These are phyloP conservation scores for Pyrus betulifolia DNA, from an alignment of 306 rosid species.

Conservation along the genomic window DNA sequence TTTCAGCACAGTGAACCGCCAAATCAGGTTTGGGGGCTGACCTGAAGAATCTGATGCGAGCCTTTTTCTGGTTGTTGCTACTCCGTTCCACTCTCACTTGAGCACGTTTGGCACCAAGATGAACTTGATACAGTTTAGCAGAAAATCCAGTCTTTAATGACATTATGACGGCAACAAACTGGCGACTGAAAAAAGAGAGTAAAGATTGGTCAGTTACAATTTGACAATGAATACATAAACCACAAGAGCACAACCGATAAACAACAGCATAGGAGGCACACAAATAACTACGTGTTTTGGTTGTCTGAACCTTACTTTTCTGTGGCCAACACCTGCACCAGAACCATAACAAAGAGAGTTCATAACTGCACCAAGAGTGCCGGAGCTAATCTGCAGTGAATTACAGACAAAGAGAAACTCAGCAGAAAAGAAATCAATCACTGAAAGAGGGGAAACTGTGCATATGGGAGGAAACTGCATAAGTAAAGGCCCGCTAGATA, in stretches of 20 bases:
- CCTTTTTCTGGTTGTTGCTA: not conserved
- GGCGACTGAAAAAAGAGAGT: not conserved
- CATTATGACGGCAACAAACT: not conserved
- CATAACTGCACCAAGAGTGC: not conserved
- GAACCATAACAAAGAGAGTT: not conserved
- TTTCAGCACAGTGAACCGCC: not conserved
- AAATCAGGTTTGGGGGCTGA: not conserved
- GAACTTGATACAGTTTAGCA: not conserved
- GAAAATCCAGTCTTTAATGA: not conserved
- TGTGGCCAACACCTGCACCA: not conserved
- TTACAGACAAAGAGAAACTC: not conserved
- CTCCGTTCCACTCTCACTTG: not conserved
- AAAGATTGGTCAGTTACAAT: not conserved
- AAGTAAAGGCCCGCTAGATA: not conserved
- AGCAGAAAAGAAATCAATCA: not conserved
- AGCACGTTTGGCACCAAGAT: not conserved
- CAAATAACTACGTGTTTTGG: not conserved
- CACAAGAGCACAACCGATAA: not conserved
- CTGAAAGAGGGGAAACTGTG: not conserved
- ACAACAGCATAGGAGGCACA: not conserved
- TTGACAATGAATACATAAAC: not conserved
- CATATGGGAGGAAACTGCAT: not conserved
- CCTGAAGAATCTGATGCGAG: not conserved
- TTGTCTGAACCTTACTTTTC: not conserved
- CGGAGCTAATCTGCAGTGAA: not conserved